phyloP scores from a whole-genome alignment of 2,329 filamentous ascomycete species.

The Ophiostoma triangulosporum region DNA sequence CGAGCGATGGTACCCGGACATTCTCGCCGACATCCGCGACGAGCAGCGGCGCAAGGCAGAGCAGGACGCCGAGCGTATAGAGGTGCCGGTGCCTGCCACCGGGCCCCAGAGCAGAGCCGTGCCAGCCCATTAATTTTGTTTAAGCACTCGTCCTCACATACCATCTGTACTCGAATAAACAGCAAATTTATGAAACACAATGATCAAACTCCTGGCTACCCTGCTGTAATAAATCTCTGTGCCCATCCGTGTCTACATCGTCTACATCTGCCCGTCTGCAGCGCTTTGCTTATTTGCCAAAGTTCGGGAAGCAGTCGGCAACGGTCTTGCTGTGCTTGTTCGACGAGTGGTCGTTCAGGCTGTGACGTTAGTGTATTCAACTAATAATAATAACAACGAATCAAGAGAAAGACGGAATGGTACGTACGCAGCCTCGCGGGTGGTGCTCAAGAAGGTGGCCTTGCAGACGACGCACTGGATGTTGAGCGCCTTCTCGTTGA shows the following conservation, averaged over 20 bases:
- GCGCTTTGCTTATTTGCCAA: conserved; percentile 17
- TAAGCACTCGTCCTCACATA: too few species aligned
- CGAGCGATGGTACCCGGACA: conserved; percentile 63
- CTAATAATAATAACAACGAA: neutral
- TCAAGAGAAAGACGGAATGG: too few species aligned
- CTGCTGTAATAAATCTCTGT: too few species aligned
- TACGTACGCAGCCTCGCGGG: conserved; percentile 53
- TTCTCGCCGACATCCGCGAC: conserved; percentile 41
- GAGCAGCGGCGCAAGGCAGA: conserved; percentile 31
- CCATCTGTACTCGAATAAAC: too few species aligned
- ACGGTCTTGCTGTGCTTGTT: conserved; percentile 68
- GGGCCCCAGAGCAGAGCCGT: conserved; percentile 19
- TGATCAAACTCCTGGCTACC: conserved; percentile 8
- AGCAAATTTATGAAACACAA: too few species aligned
- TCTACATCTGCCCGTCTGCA: neutral
- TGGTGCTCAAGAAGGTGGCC: conserved; percentile 66
- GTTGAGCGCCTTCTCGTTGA: conserved; percentile 57
- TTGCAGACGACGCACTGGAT: conserved; percentile 69
- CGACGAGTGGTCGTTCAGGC: conserved; percentile 54
- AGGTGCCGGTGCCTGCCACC: neutral
- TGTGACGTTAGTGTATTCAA: conserved; percentile 17
- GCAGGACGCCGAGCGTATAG: conserved; percentile 1
- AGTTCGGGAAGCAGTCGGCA: conserved; percentile 55
- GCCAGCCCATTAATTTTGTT: conserved; percentile 27
- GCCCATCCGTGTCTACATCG: neutral